phyloP scores from a whole-genome alignment of 176 grass and related monocot genomes.

The Oryza nivara region DNA sequence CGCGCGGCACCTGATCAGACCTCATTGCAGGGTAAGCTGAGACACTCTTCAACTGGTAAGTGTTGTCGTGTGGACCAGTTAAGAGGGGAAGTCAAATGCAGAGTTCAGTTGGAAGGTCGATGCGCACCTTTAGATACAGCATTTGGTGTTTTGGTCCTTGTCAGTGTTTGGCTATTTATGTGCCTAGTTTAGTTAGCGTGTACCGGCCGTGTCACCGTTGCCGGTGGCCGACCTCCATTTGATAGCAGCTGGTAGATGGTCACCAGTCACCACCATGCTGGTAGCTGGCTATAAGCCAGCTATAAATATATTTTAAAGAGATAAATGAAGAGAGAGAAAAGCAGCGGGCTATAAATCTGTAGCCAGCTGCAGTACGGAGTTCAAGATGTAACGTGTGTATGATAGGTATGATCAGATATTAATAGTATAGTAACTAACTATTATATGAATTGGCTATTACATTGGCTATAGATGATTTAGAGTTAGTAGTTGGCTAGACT shows the following conservation, averaged over 20 bases:
- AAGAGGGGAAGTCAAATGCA: not conserved
- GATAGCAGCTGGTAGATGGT: not conserved
- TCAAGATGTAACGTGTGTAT: too few relatives aligned
- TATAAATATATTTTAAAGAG: too few relatives aligned
- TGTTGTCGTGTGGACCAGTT: not conserved
- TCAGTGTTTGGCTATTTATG: constrained; percentile 8
- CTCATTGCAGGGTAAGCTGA: not conserved
- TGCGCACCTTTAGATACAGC: not conserved
- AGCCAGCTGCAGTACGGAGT: too few relatives aligned
- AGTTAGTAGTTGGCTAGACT: too few relatives aligned
- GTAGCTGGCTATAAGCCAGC: too few relatives aligned
- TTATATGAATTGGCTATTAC: too few relatives aligned
- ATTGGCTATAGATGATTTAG: too few relatives aligned
- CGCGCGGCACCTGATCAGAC: not conserved
- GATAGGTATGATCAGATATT: too few relatives aligned
- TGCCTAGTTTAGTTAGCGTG: not conserved
- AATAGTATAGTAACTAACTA: too few relatives aligned
- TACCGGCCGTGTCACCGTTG: not conserved
- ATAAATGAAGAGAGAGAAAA: too few relatives aligned
- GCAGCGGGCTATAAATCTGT: too few relatives aligned
- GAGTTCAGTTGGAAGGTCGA: constrained; percentile 20
- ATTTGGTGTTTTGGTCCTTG: not conserved
- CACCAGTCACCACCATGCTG: not conserved
- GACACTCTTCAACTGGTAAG: not conserved
- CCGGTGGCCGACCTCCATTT: constrained; percentile 5